Percentiles rank a stretch among this genome's conserved stretches.
These are phyloP conservation scores for Pseudocercospora crystallina DNA, from an alignment of 2,329 filamentous ascomycete species.

Conservation along the genomic window DNA sequence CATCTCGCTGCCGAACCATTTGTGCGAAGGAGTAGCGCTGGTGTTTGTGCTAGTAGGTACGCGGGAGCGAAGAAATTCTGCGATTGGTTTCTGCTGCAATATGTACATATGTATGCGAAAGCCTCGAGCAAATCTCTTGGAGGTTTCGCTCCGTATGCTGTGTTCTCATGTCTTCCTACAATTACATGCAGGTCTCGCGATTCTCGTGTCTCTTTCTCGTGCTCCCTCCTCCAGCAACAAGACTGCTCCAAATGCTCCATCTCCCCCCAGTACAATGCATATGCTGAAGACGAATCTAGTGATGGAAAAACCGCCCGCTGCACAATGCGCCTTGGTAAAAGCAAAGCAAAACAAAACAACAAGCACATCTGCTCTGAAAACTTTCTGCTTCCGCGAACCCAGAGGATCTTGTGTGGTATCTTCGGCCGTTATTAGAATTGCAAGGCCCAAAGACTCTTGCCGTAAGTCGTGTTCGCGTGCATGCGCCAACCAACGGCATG, in stretches of 20 bases:
- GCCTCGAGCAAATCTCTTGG: not conserved
- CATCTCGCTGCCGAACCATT: constrained; percentile 17
- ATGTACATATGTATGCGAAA: too few relatives aligned
- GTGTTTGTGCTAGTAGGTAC: not conserved
- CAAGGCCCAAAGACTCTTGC: constrained; percentile 17
- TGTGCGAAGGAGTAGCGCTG: not conserved
- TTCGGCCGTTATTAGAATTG: constrained; percentile 22
- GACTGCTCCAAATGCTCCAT: not conserved
- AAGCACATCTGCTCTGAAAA: constrained; percentile 5
- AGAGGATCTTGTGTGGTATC: constrained; percentile 22
- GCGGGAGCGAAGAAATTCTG: too few relatives aligned
- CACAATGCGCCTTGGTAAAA: constrained; percentile 5
- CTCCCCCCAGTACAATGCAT: constrained; percentile 12
- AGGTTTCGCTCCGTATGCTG: not conserved
- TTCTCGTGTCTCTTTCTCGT: constrained; percentile 1
- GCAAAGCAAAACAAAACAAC: constrained; percentile 5
- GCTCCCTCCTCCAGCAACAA: constrained; percentile 4
- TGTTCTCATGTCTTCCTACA: constrained; percentile 10
- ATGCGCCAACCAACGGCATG: constrained; percentile 13
- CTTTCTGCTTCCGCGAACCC: constrained; percentile 20
- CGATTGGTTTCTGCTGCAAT: too few relatives aligned
- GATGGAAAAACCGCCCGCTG: constrained; percentile 4
- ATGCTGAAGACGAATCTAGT: constrained; percentile 18
- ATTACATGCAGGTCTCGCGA: constrained; percentile 15
- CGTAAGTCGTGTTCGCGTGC: constrained; percentile 22